Conservation (phyloP, 2,329 filamentous ascomycete species). For the Trichoderma breve region DNA sequence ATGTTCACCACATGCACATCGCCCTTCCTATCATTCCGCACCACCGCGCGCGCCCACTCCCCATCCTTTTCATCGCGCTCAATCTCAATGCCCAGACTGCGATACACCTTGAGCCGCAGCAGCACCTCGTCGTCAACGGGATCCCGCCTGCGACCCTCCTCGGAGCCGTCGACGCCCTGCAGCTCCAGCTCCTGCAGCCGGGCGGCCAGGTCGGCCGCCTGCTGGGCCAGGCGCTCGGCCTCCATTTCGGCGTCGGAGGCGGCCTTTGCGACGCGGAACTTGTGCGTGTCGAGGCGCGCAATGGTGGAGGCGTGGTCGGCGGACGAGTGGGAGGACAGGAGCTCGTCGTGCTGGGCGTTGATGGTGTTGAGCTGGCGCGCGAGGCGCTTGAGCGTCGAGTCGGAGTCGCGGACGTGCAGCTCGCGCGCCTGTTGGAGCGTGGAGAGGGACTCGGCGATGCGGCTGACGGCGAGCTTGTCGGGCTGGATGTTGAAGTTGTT, state of each 20-base stretch:
- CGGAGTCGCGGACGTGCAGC: conserved; percentile 69
- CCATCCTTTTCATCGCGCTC: conserved; percentile 71
- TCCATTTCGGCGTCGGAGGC: conserved; percentile 89
- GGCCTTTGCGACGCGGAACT: conserved; percentile 91
- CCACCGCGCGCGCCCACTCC: conserved; percentile 80
- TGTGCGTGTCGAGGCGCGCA: conserved; percentile 82
- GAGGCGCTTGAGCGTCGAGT: conserved; percentile 66
- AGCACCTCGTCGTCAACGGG: conserved; percentile 62
- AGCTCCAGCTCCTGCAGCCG: conserved; percentile 79
- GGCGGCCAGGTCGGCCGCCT: conserved; percentile 71
- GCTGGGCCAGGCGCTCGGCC: conserved; percentile 81
- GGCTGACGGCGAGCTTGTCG: conserved; percentile 79
- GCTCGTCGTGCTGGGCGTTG: conserved; percentile 72
- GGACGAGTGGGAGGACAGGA: conserved; percentile 70
- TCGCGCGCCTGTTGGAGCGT: conserved; percentile 83
- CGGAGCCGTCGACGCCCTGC: conserved; percentile 75
- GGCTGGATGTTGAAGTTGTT: conserved; percentile 92
- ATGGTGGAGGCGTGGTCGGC: conserved; percentile 81
- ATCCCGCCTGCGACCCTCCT: conserved; percentile 34
- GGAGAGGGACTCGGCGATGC: conserved; percentile 79
- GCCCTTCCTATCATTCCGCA: conserved; percentile 80
- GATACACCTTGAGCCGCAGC: conserved; percentile 84
- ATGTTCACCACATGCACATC: conserved; percentile 95
- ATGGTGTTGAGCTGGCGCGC: conserved; percentile 74
- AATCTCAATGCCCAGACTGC: conserved; percentile 85